Base-by-base conservation (phyloP, 768 basidiomycete species). In the Nidula microcarpa region DNA sequence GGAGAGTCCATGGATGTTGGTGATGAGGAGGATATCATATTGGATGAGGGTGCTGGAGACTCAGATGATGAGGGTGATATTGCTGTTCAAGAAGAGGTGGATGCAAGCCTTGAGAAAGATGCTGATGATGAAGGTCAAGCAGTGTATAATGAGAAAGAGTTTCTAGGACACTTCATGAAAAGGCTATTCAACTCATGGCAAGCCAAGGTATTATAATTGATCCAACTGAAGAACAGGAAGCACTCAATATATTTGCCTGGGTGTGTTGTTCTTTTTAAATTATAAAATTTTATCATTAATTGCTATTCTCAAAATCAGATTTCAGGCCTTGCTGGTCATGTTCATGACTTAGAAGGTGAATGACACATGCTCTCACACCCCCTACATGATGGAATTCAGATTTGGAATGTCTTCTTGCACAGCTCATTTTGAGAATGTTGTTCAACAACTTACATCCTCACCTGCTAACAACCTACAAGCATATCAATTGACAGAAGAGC, bases 341-440 rank as follows among this genome's bases (percentile, higher is more conserved):
- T 68, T n/a, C 65, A 68, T 55, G 50, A 55, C 3, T 46, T 52
- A 5, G 14, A 53, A 3, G 55, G 50, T 6, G 49, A 59, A 11
- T 53, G 63, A 51, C 18, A 30, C 3, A 46, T 57, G 2, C 64
- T 71, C 32, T 50, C 52, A 47, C 52, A 57, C 2, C 60, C 41
- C 60, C 67, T 23, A 70, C 67, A 4, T 49, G 63, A 4, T 71
- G 69, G 68, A 66, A 68, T 51, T 61, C 64, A 13, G 65, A 71
- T 41, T 50, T 65, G 14, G 61, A 41, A 0, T 70, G 66, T 50
- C 53, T 71, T 3, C 23, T 23, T 6, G 54, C 65, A 8, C 67
- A 69, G 34, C 65, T 5, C 50, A 60, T 41, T 67, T 70, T 41
- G 48, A 60, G 39, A 37, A 41, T 30, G 23, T 23, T 23, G 23